Evolutionary conservation across 306 rosid species (phyloP).

Genomic region (Vigna angularis): DNA sequence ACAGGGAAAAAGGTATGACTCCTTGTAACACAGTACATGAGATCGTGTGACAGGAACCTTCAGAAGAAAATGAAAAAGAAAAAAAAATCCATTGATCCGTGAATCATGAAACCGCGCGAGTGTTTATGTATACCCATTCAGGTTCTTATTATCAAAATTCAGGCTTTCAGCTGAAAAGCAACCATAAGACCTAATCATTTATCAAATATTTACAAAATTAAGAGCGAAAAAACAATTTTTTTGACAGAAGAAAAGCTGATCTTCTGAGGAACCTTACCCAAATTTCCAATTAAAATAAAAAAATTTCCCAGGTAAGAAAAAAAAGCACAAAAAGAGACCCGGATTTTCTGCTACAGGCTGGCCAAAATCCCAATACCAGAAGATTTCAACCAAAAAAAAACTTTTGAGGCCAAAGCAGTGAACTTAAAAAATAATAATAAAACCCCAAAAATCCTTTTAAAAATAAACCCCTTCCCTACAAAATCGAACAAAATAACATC

Average conservation of each 20-base stretch:
- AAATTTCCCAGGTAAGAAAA: not conserved
- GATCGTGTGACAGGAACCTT: slow-evolving; percentile 23
- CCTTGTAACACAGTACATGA: slow-evolving; percentile 14
- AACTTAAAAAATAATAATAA: not conserved
- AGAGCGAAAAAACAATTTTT: not conserved
- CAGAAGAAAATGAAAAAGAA: not conserved
- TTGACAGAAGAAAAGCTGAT: slow-evolving; percentile 1
- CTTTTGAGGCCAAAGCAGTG: not conserved
- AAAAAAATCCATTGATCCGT: not conserved
- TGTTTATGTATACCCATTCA: slow-evolving; percentile 1
- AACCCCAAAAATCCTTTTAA: not conserved
- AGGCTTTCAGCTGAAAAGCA: slow-evolving; percentile 11
- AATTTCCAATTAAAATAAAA: not conserved
- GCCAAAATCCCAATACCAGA: slow-evolving; percentile 18
- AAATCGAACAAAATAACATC: not conserved
- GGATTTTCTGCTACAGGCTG: not conserved
- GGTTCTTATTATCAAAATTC: not conserved
- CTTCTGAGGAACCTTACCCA: slow-evolving; percentile 16
- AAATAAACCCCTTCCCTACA: not conserved
- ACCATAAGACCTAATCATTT: not conserved
- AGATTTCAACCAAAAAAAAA: slow-evolving; percentile 2
- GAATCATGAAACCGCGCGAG: slow-evolving; percentile 11
- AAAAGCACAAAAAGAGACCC: not conserved
- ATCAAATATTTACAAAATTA: not conserved
- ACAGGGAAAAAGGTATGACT: not conserved